Percentiles rank a stretch among this genome's conserved stretches.
phyloP scores from a whole-genome alignment of 2,329 filamentous ascomycete genomes.

The Paraphoma chrysanthemicola region DNA sequence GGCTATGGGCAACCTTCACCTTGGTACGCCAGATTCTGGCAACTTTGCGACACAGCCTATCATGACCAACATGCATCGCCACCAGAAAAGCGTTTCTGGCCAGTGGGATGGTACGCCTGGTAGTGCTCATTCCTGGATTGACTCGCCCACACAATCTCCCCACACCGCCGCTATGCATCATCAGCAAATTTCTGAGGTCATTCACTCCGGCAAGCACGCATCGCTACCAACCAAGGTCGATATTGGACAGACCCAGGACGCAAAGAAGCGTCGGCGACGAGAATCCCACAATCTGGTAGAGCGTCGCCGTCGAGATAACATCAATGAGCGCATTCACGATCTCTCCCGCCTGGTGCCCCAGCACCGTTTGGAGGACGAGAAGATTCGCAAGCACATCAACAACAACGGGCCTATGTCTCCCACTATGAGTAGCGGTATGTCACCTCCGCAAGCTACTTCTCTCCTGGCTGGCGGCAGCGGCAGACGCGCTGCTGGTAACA shows the following conservation, averaged over 20 bases:
- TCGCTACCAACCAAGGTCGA: slow-evolving; percentile 88
- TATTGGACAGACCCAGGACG: slow-evolving; percentile 79
- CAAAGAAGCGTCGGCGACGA: slow-evolving; percentile 86
- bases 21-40: slow-evolving; percentile 73
- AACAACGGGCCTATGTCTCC: slow-evolving; percentile 91
- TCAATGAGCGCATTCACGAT: slow-evolving; percentile 98
- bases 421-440: slow-evolving; percentile 73
- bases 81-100: slow-evolving; percentile 84
- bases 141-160: slow-evolving; percentile 88
- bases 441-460: slow-evolving; percentile 80
- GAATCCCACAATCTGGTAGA: slow-evolving; percentile 98
- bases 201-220: slow-evolving; percentile 81
- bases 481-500: slow-evolving; percentile 81
- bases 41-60: slow-evolving; percentile 82
- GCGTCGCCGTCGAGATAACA: slow-evolving; percentile 92
- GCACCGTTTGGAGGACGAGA: slow-evolving; percentile 95
- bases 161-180: slow-evolving; percentile 71
- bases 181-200: slow-evolving; percentile 84
- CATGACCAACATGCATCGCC: slow-evolving; percentile 68
- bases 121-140: slow-evolving; percentile 83
- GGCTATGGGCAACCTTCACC: slow-evolving; percentile 73
- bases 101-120: slow-evolving; percentile 90
- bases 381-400: slow-evolving; percentile 91
- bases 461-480: slow-evolving; percentile 85
- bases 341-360: slow-evolving; percentile 90